Evolutionary conservation across 2,329 filamentous ascomycete species (phyloP), one percentile per base, ranked within the genome.

Genomic region (Verticillium isaacii): DNA sequence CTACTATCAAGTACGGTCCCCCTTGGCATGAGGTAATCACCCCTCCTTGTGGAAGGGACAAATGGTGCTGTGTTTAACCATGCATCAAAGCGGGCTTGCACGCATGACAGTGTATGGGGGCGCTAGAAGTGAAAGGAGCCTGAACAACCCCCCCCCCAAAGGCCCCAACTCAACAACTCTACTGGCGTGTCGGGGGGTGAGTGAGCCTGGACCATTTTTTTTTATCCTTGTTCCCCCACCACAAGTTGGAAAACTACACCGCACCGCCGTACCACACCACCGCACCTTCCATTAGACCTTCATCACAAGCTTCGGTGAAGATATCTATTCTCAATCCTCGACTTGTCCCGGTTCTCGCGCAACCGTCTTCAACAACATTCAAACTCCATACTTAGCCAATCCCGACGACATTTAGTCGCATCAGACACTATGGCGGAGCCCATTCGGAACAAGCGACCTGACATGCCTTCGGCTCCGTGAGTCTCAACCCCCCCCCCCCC

Each of bases 391-490:
- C 59, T 63, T 12, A 50, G 7, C 19, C 34, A 23, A 50, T 23
- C 2, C 8, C 6, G 9, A 11, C 58, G 60, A 59, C 62, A 65
- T 56, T 57, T 52, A 62, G 63, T 65, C 67, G 60, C 66, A 70
- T 69, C 71, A 71, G 69, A 74, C 75, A 78, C 70, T 70, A 86
- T 87, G 84, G 83, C 84, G 71, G 84, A 87, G 74, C 84, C 85
- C 66, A 87, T 87, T 73, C 84, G 84, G 77, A 85, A 85, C 76
- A 86, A 86, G 77, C 82, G 85, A 70, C 77, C 81, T 64, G 84
- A 87, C 70, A 73, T 80, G 71, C 74, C 79, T 66, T 77, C 79
- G 75, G 85, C 85, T 69, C 85, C 85, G 85, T 87, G 78, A 78
- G 85, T 84, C 37, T 63, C 56, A 61, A 54, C 60, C 64, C 62